A percentile compares a stretch with the other conserved stretches of the same genome.
phyloP scores from a whole-genome alignment of 31 red algal genomes.

The Pterothamnion heteromorphum region DNA sequence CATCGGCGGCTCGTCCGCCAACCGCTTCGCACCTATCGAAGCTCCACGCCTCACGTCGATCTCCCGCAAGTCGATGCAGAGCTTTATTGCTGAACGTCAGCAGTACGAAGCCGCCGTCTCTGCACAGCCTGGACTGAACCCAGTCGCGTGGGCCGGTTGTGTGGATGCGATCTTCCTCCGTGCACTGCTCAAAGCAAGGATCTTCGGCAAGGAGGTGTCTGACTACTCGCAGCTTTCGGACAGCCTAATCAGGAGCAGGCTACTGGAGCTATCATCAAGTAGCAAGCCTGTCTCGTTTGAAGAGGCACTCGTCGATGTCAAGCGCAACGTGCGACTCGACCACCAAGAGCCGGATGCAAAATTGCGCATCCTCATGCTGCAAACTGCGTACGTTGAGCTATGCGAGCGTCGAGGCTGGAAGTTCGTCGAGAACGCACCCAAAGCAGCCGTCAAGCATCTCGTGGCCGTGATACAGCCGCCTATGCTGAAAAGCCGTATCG shows the following conservation, averaged over 20 bases:
- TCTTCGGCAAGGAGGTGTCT: neutral
- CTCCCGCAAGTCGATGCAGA: too few relatives aligned
- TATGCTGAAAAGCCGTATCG: neutral
- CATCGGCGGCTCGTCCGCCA: too few relatives aligned
- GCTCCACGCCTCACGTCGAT: too few relatives aligned
- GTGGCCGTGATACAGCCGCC: neutral
- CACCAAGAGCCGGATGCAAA: neutral
- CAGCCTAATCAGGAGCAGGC: too few relatives aligned
- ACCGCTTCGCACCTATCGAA: too few relatives aligned
- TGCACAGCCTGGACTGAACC: neutral
- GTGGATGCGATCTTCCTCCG: neutral
- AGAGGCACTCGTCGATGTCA: constrained; percentile 26
- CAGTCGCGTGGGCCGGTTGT: neutral
- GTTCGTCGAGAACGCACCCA: neutral
- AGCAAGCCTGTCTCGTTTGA: neutral
- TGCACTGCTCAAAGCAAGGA: neutral
- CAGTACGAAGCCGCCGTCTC: neutral
- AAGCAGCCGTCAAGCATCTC: constrained; percentile 18
- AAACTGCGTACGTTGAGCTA: neutral
- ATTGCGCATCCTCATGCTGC: constrained; percentile 2
- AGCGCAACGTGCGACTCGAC: constrained; percentile 12
- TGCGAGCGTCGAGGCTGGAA: neutral
- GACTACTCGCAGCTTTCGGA: neutral
- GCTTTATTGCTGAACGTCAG: constrained; percentile 35
- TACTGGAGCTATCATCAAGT: neutral